Evolutionary conservation across 306 rosid genomes (phyloP), one percentile per base, ranked within the genome.

Genomic region (Canavalia ensiformis): DNA sequence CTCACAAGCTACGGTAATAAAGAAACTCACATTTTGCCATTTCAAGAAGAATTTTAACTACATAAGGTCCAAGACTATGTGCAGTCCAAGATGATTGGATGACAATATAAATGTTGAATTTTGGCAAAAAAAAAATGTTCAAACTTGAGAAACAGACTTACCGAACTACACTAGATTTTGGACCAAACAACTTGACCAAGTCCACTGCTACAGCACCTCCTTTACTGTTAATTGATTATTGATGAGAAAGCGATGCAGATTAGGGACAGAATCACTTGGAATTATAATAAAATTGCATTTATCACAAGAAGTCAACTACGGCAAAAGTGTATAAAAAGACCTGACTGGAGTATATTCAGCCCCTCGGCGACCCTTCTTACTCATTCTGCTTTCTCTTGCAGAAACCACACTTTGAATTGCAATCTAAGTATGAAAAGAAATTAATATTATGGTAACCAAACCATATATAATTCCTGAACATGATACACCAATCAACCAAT

Each of bases 121-220:
- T 66, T 60, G 55, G 67, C 66, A 45, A 18, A 31, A 39, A 37
- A 44, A 81, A 39, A 68, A 76, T 0, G 46, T 29, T 47, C 34
- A 58, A 34, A 66, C 41, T 72, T 63, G 79, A 67, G 31, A 8
- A 74, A 75, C 25, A 72, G 58, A 90, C 98, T 87, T 83, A 95
- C 98, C 97, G 91, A 78, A 95, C 84, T 49, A 91, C 97, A 65
- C 88, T 91, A 41, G 97, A 91, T 88, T 76, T 93, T 13, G 88
- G 92, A 84, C 98, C 96, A 85, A 93, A 93, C 83, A 94, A 82
- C 93, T 89, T 95, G 86, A 93, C 90, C 88, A 93, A 77, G 91
- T 93, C 99, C 90, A 95, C 81, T 9, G 93, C 95, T 52, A 86
- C 78, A 62, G 90, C 88, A 41, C 97, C 91, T 58, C 86, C 86